Percentiles rank a stretch among this genome's conserved stretches.
phyloP scores from a whole-genome alignment of 441 rosid genomes.

The Populus hybrid region DNA sequence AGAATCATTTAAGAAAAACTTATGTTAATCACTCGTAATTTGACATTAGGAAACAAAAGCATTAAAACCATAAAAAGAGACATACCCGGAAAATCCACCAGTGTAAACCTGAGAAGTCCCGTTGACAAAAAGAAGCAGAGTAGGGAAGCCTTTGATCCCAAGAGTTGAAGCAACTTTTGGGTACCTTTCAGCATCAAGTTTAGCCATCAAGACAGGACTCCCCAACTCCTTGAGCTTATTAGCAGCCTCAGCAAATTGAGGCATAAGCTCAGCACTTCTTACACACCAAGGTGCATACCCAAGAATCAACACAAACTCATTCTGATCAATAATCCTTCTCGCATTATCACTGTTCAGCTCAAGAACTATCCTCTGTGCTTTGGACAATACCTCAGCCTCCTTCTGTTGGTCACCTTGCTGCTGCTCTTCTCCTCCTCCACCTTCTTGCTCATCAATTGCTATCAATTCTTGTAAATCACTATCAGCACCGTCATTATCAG shows the following conservation, averaged over 20 bases:
- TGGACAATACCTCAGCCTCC: slow-evolving; percentile 72
- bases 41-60: background rate
- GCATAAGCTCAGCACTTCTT: slow-evolving; percentile 94
- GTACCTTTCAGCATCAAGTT: slow-evolving; percentile 84
- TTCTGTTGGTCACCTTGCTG: slow-evolving; percentile 19
- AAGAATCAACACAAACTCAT: slow-evolving; percentile 61
- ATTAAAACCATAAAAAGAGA: background rate
- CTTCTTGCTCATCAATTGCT: slow-evolving; percentile 63
- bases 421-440: slow-evolving; percentile 14
- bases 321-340: slow-evolving; percentile 44
- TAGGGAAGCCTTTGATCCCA: slow-evolving; percentile 73
- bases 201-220: slow-evolving; percentile 66
- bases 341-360: slow-evolving; percentile 65
- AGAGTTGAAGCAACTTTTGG: slow-evolving; percentile 61
- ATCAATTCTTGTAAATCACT: slow-evolving; percentile 57
- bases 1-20: background rate
- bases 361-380: slow-evolving; percentile 77
- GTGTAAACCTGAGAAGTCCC: slow-evolving; percentile 65
- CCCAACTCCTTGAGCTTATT: slow-evolving; percentile 59
- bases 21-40: background rate
- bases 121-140: slow-evolving; percentile 70
- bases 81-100: slow-evolving; percentile 84
- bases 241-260: slow-evolving; percentile 87
- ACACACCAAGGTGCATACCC: slow-evolving; percentile 94
- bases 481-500: slow-evolving; percentile 24